Base-by-base conservation (phyloP, 2,329 filamentous ascomycete genomes). In the Fusarium udum region DNA sequence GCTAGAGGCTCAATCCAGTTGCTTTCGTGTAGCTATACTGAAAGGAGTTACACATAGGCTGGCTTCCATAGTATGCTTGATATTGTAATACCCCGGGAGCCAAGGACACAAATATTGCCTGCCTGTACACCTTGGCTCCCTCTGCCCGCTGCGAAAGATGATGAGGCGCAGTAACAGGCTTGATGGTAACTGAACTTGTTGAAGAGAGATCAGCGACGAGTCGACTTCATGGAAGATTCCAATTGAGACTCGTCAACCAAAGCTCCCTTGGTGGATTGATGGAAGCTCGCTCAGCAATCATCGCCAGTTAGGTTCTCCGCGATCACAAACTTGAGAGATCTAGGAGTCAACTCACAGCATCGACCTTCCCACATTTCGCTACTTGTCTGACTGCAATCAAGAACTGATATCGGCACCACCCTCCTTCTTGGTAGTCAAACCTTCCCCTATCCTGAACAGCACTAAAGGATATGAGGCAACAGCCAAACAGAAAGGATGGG, bases 1-100 rank as follows among this genome's bases (percentile, higher is more conserved):
- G 28, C 34, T n/a, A 58, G 36, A 18, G 28, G 31, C 13, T 62
- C 16, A 31, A 62, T 64, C 48, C 37, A 42, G 24, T 43, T 62
- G 14, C 7, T 12, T 48, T 31, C 34, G 61, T 62, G 61, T 64
- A 42, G 56, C 61, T n/a, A 12, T 46, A 6, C 28, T 37, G 5
- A 9, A 6, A 18, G 14, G 12, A 32, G 63, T 56, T 24, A 64
- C 63, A 66, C 63, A 6, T 9, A 31, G 15, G 24, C 16, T 59
- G n/a, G 12, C 1, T 46, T 28, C 18, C 20, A 51, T n/a, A 34
- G 31, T 26, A 32, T 26, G 40, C n/a, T 49, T 49, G 31, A 49
- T 49, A 49, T 24, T 59, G 56, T 37, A 31, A 28, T 37, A 59
- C 56, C n/a, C 24, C 56, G 32, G 56, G 32, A 31, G 34, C 5